phyloP scores from a whole-genome alignment of 2,329 filamentous ascomycete species.

The Xylaria hypoxylon region DNA sequence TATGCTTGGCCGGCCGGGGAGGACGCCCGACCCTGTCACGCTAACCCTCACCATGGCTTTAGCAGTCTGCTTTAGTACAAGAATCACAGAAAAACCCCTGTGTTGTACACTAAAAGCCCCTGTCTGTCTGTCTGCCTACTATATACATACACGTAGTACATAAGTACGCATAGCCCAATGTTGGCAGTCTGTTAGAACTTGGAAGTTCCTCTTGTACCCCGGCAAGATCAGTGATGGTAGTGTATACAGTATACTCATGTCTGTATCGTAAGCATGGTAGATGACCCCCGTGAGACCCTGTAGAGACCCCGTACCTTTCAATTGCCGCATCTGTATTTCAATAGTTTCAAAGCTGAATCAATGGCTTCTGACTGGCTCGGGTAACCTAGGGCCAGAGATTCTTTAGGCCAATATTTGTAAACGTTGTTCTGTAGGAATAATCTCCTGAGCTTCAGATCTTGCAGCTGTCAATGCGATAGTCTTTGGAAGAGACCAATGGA shows the following conservation, averaged over 20 bases:
- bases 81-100: slow-evolving; percentile 2
- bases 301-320: not conserved
- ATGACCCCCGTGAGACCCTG: not conserved
- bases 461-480: not conserved
- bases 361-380: not conserved
- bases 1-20: slow-evolving; percentile 14
- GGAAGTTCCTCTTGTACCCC: slow-evolving; percentile 1
- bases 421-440: not conserved
- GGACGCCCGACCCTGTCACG: slow-evolving; percentile 14
- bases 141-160: not conserved
- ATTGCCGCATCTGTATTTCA: not conserved
- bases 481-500: not conserved
- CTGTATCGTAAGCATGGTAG: slow-evolving; percentile 16
- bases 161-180: not conserved
- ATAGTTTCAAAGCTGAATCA: slow-evolving; percentile 5
- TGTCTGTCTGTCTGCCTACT: not conserved
- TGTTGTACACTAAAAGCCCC: slow-evolving; percentile 4
- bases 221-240: not conserved
- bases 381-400: slow-evolving; percentile 40
- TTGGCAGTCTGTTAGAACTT: not conserved
- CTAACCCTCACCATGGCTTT: slow-evolving; percentile 11
- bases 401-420: not conserved
- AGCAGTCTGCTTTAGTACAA: slow-evolving; percentile 23
- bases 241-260: slow-evolving; percentile 5
- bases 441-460: slow-evolving; percentile 1